These are phyloP conservation scores for Allomyces javanicus DNA, from an alignment of 192 early-diverging fungal genomes.

Conservation along the genomic window DNA sequence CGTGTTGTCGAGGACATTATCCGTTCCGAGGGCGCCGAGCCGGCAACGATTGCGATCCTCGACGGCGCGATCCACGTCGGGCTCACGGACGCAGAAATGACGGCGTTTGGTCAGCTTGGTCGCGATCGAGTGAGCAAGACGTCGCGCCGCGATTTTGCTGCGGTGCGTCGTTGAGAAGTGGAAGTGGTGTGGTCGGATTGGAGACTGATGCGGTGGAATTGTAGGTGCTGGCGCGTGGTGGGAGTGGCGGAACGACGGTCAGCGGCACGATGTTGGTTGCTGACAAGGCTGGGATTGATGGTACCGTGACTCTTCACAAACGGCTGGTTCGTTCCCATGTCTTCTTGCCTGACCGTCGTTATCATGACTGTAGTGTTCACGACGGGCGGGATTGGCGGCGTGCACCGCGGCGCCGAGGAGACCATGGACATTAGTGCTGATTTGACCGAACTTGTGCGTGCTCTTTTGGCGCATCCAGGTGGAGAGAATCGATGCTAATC, in stretches of 20 bases:
- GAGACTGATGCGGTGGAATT: too few species aligned
- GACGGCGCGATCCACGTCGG: slow-evolving; percentile 71
- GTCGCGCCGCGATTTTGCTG: slow-evolving; percentile 64
- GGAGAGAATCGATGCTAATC: neutral
- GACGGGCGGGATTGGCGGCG: slow-evolving; percentile 94
- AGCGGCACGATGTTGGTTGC: slow-evolving; percentile 80
- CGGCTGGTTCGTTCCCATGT: too few species aligned
- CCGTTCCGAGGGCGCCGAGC: slow-evolving; percentile 42
- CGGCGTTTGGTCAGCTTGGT: slow-evolving; percentile 37
- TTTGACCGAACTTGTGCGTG: slow-evolving; percentile 50
- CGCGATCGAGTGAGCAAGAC: slow-evolving; percentile 43
- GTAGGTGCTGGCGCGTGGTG: slow-evolving; percentile 34
- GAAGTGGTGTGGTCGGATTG: too few species aligned
- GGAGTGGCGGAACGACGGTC: slow-evolving; percentile 79
- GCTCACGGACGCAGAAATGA: slow-evolving; percentile 38
- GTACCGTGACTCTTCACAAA: too few species aligned
- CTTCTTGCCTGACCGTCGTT: too few species aligned
- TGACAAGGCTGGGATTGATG: slow-evolving; percentile 56
- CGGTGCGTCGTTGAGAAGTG: slow-evolving; percentile 7
- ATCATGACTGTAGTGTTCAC: slow-evolving; percentile 42
- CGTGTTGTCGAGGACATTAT: slow-evolving; percentile 59
- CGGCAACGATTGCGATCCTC: slow-evolving; percentile 79
- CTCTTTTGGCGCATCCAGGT: neutral
- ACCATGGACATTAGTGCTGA: slow-evolving; percentile 83
- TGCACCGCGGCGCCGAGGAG: slow-evolving; percentile 60